These are phyloP conservation scores for Epichloe sp. DNA, from an alignment of 2,329 filamentous ascomycete genomes.

Conservation along the genomic window DNA sequence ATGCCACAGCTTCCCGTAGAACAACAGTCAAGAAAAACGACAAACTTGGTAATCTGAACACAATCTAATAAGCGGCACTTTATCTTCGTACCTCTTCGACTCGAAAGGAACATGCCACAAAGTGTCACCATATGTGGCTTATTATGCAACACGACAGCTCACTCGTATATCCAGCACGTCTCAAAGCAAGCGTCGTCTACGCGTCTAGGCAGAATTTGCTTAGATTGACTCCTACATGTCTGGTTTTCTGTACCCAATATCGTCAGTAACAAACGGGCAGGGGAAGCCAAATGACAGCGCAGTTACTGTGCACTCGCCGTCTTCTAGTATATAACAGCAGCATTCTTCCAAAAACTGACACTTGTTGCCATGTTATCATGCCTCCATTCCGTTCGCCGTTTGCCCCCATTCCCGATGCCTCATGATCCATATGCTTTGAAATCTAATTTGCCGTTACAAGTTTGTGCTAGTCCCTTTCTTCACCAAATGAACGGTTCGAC, in stretches of 20 bases:
- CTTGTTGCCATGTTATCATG: background rate
- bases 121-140: background rate
- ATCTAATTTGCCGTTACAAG: background rate
- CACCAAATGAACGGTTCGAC: background rate
- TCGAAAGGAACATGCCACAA: background rate
- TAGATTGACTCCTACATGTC: background rate
- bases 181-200: background rate
- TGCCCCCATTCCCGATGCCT: background rate
- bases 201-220: background rate
- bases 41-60: no score
- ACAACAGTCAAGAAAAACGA: no score
- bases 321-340: background rate
- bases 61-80: no score
- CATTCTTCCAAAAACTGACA: background rate
- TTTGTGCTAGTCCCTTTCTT: background rate
- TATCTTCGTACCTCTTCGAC: no score
- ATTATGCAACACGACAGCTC: background rate
- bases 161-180: background rate
- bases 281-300: background rate
- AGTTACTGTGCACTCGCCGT: background rate
- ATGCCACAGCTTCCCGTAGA: no score
- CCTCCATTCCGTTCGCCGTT: background rate
- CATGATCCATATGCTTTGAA: background rate
- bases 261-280: background rate
- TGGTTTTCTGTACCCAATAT: slow-evolving; percentile 3